Conservation (phyloP, 345 rosid genomes). For the Hypericum androsaemum region DNA sequence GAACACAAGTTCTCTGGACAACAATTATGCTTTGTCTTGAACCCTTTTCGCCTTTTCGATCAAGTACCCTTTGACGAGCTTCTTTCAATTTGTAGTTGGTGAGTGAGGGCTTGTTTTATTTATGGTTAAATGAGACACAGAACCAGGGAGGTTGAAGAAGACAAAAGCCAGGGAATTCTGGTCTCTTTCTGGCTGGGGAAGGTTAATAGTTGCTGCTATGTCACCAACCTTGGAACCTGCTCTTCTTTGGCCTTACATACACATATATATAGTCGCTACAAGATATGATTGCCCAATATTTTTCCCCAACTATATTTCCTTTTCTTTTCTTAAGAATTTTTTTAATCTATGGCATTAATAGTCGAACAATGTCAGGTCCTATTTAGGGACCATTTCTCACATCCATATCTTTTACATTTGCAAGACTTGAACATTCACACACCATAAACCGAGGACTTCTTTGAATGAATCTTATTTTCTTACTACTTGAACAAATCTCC, state of each 20-base stretch:
- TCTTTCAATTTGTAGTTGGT: too few relatives aligned
- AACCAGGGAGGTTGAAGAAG: conserved; percentile 32
- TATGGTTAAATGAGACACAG: conserved; percentile 19
- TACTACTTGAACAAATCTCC: too few relatives aligned
- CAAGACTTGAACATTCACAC: too few relatives aligned
- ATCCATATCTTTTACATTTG: too few relatives aligned
- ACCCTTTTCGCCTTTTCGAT: too few relatives aligned
- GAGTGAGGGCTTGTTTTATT: background rate
- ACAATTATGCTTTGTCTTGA: too few relatives aligned
- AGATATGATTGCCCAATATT: conserved; percentile 12
- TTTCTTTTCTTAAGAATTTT: background rate
- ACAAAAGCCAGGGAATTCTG: conserved; percentile 31
- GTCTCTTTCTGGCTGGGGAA: conserved; percentile 21
- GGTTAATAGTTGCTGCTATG: conserved; percentile 7
- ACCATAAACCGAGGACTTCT: too few relatives aligned
- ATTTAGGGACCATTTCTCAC: too few relatives aligned
- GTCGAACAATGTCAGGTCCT: too few relatives aligned
- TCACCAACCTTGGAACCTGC: conserved; percentile 26
- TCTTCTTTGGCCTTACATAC: conserved; percentile 48
- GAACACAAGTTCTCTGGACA: background rate
- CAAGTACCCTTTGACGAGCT: too few relatives aligned
- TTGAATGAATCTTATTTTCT: too few relatives aligned
- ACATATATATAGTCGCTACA: conserved; percentile 10
- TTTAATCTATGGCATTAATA: background rate
- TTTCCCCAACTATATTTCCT: conserved; percentile 1